A percentile compares a stretch with the other conserved stretches of the same genome.
Evolutionary conservation across 1,284 basidiomycete species (phyloP).

Genomic region (Porodaedalea pini): DNA sequence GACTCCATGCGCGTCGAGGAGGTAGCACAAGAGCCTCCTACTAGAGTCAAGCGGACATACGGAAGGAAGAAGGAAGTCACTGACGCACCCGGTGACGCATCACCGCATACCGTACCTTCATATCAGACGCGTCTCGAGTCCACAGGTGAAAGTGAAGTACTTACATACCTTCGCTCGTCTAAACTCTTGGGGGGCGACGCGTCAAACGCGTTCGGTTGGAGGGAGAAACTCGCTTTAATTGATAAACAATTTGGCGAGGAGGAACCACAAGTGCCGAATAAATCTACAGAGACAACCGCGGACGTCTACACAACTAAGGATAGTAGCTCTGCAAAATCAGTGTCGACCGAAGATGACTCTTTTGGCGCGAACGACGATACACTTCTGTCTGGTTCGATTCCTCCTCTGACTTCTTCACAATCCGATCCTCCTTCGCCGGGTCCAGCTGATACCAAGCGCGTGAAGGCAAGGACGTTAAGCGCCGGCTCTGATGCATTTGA

Average conservation of each 20-base stretch:
- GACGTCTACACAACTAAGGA: neutral
- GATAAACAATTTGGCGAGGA: conserved; percentile 18
- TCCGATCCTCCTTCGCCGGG: conserved; percentile 12
- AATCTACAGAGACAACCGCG: neutral
- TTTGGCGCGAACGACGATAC: conserved; percentile 3
- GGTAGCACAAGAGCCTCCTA: neutral
- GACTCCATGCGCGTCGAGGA: neutral
- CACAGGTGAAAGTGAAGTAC: neutral
- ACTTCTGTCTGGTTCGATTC: conserved; percentile 5
- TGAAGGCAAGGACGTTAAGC: neutral
- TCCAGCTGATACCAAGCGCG: neutral
- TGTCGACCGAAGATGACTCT: conserved; percentile 19
- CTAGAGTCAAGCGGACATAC: conserved; percentile 19
- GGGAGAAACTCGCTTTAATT: conserved; percentile 13
- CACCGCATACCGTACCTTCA: neutral
- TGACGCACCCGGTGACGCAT: neutral
- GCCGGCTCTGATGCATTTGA: neutral
- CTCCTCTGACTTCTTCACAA: conserved; percentile 14
- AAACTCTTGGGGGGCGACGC: neutral
- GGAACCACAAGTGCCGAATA: neutral
- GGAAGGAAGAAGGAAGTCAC: conserved; percentile 17
- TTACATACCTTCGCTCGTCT: neutral
- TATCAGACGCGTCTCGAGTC: conserved; percentile 1
- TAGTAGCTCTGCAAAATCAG: conserved; percentile 12
- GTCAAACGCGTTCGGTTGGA: conserved; percentile 17